Evolutionary conservation across 805 yeast species (phyloP).

Genomic region (Hanseniaspora meyeri): DNA sequence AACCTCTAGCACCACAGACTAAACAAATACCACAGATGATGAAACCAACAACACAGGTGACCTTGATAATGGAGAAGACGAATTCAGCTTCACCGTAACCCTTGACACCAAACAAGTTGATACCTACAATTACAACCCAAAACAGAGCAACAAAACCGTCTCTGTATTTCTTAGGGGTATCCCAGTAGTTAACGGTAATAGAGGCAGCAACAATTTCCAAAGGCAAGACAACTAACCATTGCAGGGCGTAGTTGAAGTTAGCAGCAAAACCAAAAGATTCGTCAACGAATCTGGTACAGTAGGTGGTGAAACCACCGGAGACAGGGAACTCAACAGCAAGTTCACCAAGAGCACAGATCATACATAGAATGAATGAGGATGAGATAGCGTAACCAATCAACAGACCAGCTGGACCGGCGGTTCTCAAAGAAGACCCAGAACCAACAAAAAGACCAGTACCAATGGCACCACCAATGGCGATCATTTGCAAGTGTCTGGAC

Average conservation of each 20-base stretch:
- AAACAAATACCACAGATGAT: constrained; percentile 42
- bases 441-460: constrained; percentile 71
- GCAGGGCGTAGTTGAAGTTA: constrained; percentile 46
- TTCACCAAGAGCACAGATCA: constrained; percentile 53
- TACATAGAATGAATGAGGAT: constrained; percentile 44
- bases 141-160: too few relatives aligned
- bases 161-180: constrained; percentile 34
- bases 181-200: constrained; percentile 43
- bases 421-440: constrained; percentile 47
- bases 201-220: constrained; percentile 43
- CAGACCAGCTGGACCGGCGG: constrained; percentile 59
- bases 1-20: constrained; percentile 36
- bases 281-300: constrained; percentile 47
- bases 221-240: constrained; percentile 42
- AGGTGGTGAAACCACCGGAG: constrained; percentile 54
- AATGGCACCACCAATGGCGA: constrained; percentile 59
- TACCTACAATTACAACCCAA: constrained; percentile 35
- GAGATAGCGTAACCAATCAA: constrained; percentile 42
- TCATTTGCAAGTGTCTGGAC: constrained; percentile 47
- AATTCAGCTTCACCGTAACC: constrained; percentile 47
- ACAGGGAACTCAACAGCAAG: constrained; percentile 49
- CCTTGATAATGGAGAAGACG: constrained; percentile 37
- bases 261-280: constrained; percentile 51
- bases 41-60: constrained; percentile 40
- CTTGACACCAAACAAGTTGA: constrained; percentile 43